A percentile compares a stretch with the other conserved stretches of the same genome.
phyloP scores from a whole-genome alignment of 768 basidiomycete species.

The Suillus placidus region DNA sequence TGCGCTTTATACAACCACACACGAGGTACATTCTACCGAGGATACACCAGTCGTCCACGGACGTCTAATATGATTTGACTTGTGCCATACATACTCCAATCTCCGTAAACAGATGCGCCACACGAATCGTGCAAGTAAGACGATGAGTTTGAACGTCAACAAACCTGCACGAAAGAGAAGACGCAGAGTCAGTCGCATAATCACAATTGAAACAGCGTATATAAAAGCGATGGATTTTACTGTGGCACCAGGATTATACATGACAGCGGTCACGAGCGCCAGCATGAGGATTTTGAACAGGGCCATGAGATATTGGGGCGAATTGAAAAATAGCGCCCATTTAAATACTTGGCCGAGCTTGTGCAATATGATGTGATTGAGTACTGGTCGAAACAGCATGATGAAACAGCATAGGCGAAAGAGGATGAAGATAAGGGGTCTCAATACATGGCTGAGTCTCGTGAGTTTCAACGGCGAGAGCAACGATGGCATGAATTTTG shows the following conservation, averaged over 20 bases:
- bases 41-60: neutral
- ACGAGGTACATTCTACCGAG: neutral
- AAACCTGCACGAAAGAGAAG: conserved; percentile 3
- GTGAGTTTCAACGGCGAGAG: conserved; percentile 2
- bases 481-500: neutral
- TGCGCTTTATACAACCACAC: neutral
- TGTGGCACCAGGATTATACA: conserved; percentile 18
- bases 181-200: neutral
- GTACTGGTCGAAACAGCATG: neutral
- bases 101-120: neutral
- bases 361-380: neutral
- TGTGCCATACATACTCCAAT: neutral
- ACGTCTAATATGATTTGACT: neutral
- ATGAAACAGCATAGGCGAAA: neutral
- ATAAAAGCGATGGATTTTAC: neutral
- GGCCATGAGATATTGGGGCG: neutral
- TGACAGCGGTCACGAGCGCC: conserved; percentile 15
- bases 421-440: conserved; percentile 2
- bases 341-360: conserved; percentile 4
- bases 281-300: conserved; percentile 18
- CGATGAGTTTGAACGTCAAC: conserved; percentile 1
- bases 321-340: neutral
- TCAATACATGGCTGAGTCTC: neutral
- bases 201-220: neutral
- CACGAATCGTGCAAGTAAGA: neutral